Base-by-base conservation (phyloP, 768 basidiomycete species). In the Clitopilus hobsonii region DNA sequence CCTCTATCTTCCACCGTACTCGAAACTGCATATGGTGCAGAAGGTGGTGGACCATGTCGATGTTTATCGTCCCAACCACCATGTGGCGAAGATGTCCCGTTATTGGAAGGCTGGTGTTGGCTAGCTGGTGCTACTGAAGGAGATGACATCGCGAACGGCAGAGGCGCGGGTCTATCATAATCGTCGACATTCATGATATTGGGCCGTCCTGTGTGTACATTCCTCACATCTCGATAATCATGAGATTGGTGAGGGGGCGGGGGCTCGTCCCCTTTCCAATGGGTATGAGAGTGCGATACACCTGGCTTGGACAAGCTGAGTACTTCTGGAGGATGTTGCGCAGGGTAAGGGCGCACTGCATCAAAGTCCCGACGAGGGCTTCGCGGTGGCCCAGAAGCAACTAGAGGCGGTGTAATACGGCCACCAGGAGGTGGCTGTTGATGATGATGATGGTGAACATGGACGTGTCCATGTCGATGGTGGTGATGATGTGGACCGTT, bases 91-190 rank as follows among this genome's bases (percentile, higher is more conserved):
- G 67, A 63, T 6, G 67, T 68, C 13, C 66, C 61, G 36, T 67
- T 68, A 30, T 56, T 57, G 18, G 62, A 48, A 22, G 55, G 58
- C 27, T 66, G 64, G 1, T 54, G 61, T 60, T 61, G 56, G 41
- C 56, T 49, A 30, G 63, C 32, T 32, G 61, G 27, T 51, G 58
- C 52, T 49, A 45, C 49, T 28, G 64, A 58, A 65, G 71, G 71
- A 25, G 68, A 75, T 6, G 69, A 73, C 67, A 84, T 76, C 6
- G 75, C 78, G 60, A 84, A 85, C 2, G 82, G 78, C 36, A 76
- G 79, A 5, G 81, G 74, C 47, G 78, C 65, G 1, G 79, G 79
- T 54, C 83, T 72, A 52, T 85, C 83, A 30, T 75, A 73, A 14
- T 79, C 79, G 38, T 80, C 78, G 50, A 77, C 14, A 51, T 28